Evolutionary conservation across 192 early-diverging fungal genomes (phyloP).

Genomic region (Backusella parvicylindrica): DNA sequence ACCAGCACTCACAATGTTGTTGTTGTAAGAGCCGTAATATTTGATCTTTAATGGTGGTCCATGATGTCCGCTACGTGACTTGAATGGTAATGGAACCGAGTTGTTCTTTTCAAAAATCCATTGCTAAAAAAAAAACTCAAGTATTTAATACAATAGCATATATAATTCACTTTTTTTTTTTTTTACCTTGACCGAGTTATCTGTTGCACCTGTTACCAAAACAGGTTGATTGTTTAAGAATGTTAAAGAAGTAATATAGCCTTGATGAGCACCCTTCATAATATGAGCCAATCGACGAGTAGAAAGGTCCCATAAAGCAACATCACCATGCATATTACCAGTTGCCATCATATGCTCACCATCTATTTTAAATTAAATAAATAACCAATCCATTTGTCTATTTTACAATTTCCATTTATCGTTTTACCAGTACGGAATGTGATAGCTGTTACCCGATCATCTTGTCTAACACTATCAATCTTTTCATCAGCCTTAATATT

Average conservation of each 20-base stretch:
- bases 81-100: constrained; percentile 76
- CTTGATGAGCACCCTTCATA: constrained; percentile 85
- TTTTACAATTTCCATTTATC: not conserved
- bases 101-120: constrained; percentile 94
- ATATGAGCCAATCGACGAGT: constrained; percentile 70
- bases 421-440: constrained; percentile 80
- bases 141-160: too few relatives aligned
- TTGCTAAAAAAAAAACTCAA: constrained; percentile 50
- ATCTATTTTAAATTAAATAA: constrained; percentile 43
- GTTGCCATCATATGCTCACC: constrained; percentile 88
- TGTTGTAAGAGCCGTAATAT: constrained; percentile 70
- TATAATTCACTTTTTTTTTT: not conserved
- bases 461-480: constrained; percentile 78
- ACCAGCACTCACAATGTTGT: constrained; percentile 72
- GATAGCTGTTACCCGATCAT: constrained; percentile 85
- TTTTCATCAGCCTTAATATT: constrained; percentile 80
- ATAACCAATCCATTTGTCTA: too few relatives aligned
- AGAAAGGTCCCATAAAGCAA: constrained; percentile 91
- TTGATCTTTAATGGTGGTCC: constrained; percentile 77
- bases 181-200: constrained; percentile 85
- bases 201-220: constrained; percentile 79
- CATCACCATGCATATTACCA: constrained; percentile 80
- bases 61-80: constrained; percentile 83
- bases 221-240: constrained; percentile 86
- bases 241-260: constrained; percentile 66